Evolutionary conservation across 257 asterid species (phyloP).

Genomic region (Schizonepeta tenuifolia): DNA sequence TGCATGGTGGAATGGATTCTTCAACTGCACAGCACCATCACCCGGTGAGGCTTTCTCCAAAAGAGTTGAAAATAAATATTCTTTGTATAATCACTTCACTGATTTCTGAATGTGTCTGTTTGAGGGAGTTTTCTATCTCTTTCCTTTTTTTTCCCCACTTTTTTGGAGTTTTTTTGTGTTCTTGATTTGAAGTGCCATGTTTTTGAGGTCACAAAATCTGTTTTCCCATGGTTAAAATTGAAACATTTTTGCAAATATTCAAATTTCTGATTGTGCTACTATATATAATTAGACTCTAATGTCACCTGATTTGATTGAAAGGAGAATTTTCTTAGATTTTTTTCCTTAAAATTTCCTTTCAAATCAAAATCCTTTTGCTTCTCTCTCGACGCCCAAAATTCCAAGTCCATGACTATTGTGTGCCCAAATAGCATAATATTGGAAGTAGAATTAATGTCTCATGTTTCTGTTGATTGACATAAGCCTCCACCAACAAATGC

Average conservation of each 20-base stretch:
- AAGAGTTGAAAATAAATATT: no score
- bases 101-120: neutral
- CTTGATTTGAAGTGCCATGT: neutral
- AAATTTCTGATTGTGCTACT: neutral
- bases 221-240: neutral
- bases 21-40: constrained; percentile 57
- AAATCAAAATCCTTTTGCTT: neutral
- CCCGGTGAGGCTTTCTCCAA: constrained; percentile 49
- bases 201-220: neutral
- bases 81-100: neutral
- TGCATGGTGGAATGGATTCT: constrained; percentile 73
- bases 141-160: no score
- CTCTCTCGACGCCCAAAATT: neutral
- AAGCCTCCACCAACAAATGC: neutral
- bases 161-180: neutral
- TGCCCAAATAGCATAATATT: neutral
- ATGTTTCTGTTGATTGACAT: neutral
- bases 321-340: neutral
- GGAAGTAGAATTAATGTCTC: no score
- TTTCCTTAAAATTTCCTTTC: neutral
- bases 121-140: neutral
- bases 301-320: constrained; percentile 7
- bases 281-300: neutral
- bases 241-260: neutral
- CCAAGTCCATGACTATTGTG: neutral